Base-by-base conservation (phyloP, 1,284 basidiomycete species). In the Sporisorium graminicola region DNA sequence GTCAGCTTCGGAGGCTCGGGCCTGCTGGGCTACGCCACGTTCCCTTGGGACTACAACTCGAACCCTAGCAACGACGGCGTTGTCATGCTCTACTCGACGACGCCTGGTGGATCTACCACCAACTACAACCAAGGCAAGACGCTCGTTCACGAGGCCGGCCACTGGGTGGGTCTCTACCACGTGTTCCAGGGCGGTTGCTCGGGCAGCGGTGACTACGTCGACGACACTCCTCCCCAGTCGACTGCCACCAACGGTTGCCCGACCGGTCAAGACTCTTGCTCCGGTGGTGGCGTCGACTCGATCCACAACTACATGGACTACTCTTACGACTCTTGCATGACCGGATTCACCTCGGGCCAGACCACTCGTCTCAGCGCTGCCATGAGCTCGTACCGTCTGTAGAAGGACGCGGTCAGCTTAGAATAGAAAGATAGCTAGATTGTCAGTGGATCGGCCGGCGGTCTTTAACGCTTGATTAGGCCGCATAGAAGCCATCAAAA, bases 121-220 rank as follows among this genome's bases (percentile, higher is more conserved):
- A 85, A 86, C 74, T 89, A 88, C 85, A 87, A 90, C 82, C 81
- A 86, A 52, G 89, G 89, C 58, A 74, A 88, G 87, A 90, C 89
- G 18, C 78, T 89, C 35, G 89, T 88, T 0, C 90, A 90, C 81
- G 90, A 90, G 82, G 88, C 87, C 46, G 76, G 70, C 9, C 66
- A 74, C 69, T 81, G 74, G 77, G 60, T 88, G 70, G 89, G 89
- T 55, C 86, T 90, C 24, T 90, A 89, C 86, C 89, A 90, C 83
- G 89, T 89, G 42, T 90, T 90, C 87, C 88, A 90, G 78, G 89
- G 89, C 35, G 89, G 89, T 3, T 90, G 89, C 87, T 78, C 77
- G 35, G 87, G 87, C 56, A 57, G 83, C n/a, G 90, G 89, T 13
- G 89, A 90, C 81, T 77, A 74, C 49, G 89, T 90, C 61, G 74